phyloP scores from a whole-genome alignment of 768 basidiomycete genomes.

The Boletus rufocinnamomeus region DNA sequence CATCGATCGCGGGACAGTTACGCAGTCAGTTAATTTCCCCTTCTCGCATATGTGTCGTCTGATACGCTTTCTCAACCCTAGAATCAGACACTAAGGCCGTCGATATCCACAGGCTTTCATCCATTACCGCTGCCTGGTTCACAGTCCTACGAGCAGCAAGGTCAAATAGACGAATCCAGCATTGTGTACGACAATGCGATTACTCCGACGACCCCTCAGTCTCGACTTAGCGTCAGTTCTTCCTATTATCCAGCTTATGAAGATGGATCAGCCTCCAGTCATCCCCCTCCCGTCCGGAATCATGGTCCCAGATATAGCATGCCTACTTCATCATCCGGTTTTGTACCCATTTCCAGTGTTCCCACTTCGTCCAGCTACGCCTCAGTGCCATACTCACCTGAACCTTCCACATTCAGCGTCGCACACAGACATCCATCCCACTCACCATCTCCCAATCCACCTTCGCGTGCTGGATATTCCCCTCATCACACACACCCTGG shows the following conservation, averaged over 20 bases:
- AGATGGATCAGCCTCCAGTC: constrained; percentile 32
- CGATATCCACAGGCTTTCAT: constrained; percentile 38
- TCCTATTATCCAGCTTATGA: constrained; percentile 51
- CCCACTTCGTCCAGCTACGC: constrained; percentile 41
- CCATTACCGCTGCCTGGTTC: constrained; percentile 36
- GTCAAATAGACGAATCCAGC: constrained; percentile 34
- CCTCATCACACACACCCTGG: constrained; percentile 20
- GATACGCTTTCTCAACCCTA: constrained; percentile 33
- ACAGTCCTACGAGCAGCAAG: constrained; percentile 42
- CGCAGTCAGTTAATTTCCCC: constrained; percentile 46
- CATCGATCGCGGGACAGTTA: constrained; percentile 56
- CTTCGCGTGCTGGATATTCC: constrained; percentile 19
- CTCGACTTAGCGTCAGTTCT: constrained; percentile 35
- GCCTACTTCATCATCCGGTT: constrained; percentile 68
- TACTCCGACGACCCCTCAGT: constrained; percentile 40
- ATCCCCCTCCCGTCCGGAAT: constrained; percentile 38
- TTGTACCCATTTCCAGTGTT: constrained; percentile 51
- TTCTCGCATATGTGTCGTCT: constrained; percentile 12
- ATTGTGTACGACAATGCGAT: constrained; percentile 42
- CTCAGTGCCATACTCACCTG: constrained; percentile 37
- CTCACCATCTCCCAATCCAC: constrained; percentile 24
- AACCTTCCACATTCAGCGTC: constrained; percentile 33
- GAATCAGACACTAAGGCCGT: constrained; percentile 38
- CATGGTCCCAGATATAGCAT: constrained; percentile 68
- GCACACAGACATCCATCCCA: constrained; percentile 46